These are phyloP conservation scores for Penicillium cataractarum DNA, from an alignment of 495 filamentous ascomycete genomes.

Conservation along the genomic window DNA sequence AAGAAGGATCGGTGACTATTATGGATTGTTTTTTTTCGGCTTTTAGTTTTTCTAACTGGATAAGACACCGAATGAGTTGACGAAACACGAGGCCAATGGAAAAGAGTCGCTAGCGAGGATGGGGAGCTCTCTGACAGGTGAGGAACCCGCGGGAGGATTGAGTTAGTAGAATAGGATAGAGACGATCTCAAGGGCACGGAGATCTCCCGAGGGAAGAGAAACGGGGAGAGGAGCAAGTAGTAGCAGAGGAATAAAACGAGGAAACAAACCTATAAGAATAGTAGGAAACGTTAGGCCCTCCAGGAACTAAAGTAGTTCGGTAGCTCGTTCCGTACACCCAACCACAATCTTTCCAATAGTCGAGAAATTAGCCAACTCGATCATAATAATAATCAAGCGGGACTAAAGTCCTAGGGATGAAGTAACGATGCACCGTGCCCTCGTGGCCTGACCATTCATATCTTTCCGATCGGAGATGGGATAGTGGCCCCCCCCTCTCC, in stretches of 20 bases:
- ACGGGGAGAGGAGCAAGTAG: too few species aligned
- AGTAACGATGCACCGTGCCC: slow-evolving; percentile 3
- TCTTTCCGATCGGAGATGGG: background rate
- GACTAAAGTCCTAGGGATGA: too few species aligned
- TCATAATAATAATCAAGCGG: too few species aligned
- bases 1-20: background rate
- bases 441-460: background rate
- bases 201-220: background rate
- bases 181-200: background rate
- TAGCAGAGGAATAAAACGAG: background rate
- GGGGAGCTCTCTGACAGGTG: background rate
- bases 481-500: background rate
- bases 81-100: background rate
- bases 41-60: background rate
- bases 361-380: too few species aligned
- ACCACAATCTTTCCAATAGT: background rate
- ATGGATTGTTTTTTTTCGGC: background rate
- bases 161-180: too few species aligned
- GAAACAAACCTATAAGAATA: background rate
- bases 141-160: background rate
- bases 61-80: background rate
- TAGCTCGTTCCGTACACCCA: background rate
- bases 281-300: background rate
- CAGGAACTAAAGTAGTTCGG: slow-evolving; percentile 1
- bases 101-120: background rate